Conservation (phyloP, 257 asterid genomes). For the Solanum appendiculatum region DNA sequence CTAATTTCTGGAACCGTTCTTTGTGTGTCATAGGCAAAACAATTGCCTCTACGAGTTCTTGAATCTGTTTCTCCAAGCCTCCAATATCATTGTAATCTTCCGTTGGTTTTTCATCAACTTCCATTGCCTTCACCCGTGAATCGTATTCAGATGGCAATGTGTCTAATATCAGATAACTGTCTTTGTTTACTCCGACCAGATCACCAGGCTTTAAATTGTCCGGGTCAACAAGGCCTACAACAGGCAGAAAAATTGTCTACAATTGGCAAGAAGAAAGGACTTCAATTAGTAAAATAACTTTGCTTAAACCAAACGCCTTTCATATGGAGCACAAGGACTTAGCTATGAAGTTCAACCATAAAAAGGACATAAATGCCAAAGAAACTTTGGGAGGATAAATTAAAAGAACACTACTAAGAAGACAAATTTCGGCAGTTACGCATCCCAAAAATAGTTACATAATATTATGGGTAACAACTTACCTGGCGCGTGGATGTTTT, state of each 20-base stretch:
- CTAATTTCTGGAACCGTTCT: constrained; percentile 72
- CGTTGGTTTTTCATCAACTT: constrained; percentile 95
- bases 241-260: constrained; percentile 92
- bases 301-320: neutral
- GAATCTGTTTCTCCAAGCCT: constrained; percentile 94
- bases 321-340: neutral
- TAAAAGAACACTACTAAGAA: neutral
- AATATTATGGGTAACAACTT: neutral
- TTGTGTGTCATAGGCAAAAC: constrained; percentile 85
- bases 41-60: constrained; percentile 82
- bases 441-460: neutral
- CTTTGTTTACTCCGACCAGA: constrained; percentile 96
- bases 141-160: constrained; percentile 94
- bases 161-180: constrained; percentile 86
- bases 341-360: neutral
- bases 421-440: neutral
- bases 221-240: constrained; percentile 91
- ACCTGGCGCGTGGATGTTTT: constrained; percentile 98
- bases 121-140: constrained; percentile 98
- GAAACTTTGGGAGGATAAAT: neutral
- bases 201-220: constrained; percentile 90
- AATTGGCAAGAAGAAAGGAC: constrained; percentile 6
- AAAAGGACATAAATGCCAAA: neutral
- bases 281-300: neutral
- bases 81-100: constrained; percentile 95